Conservation (phyloP, 805 yeast species). For the Blastobotrys parvus region DNA sequence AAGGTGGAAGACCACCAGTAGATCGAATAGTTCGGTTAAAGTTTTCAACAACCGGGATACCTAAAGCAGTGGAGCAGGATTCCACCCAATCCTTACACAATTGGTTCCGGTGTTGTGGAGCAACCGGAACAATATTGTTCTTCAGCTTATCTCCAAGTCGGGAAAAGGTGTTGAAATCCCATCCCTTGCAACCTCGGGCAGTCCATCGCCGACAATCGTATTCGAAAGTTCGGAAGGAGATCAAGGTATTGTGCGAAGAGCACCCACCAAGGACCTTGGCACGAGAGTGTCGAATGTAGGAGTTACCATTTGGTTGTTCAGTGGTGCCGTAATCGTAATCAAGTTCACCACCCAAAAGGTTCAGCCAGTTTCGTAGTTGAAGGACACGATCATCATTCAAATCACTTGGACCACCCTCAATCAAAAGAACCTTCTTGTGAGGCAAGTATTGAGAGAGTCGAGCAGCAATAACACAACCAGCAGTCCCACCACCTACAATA, state of each 20-base stretch:
- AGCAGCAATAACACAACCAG: conserved; percentile 28
- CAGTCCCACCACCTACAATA: conserved; percentile 28
- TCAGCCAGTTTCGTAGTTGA: background rate
- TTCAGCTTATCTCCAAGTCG: background rate
- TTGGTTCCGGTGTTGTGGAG: conserved; percentile 2
- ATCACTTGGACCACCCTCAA: conserved; percentile 28
- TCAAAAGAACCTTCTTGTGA: conserved; percentile 21
- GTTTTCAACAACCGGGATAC: conserved; percentile 1
- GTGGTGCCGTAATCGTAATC: conserved; percentile 2
- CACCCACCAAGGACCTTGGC: conserved; percentile 30
- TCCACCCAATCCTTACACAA: conserved; percentile 3
- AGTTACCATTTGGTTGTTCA: conserved; percentile 2
- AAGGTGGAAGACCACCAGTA: conserved; percentile 1
- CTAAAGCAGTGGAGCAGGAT: background rate
- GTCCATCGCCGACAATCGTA: conserved; percentile 1
- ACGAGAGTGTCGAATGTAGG: conserved; percentile 20
- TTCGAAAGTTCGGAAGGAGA: conserved; percentile 22
- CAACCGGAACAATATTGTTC: background rate
- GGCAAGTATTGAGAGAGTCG: conserved; percentile 27
- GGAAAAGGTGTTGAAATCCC: conserved; percentile 2
- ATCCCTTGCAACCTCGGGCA: conserved; percentile 1
- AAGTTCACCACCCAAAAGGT: conserved; percentile 1
- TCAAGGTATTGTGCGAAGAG: conserved; percentile 28
- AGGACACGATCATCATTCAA: conserved; percentile 14
- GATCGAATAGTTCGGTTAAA: conserved; percentile 1